Evolutionary conservation across 106 monocot species (phyloP).

Genomic region (Ottelia alismoides): DNA sequence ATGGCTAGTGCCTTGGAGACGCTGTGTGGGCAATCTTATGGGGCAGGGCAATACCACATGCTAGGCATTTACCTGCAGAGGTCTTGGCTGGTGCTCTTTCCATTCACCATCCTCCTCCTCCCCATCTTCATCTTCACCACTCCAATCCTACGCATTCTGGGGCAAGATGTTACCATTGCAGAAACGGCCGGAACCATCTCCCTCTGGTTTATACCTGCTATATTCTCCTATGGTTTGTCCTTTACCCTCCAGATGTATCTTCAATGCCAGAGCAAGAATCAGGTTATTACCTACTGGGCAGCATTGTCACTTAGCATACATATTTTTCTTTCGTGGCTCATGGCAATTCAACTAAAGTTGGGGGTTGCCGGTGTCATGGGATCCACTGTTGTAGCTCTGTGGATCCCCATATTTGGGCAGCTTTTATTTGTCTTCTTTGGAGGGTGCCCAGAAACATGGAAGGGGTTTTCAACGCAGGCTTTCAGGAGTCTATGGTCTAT

Average conservation of each 20-base stretch:
- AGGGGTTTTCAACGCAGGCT: slow-evolving; percentile 13
- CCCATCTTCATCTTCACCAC: slow-evolving; percentile 48
- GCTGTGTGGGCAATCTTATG: slow-evolving; percentile 55
- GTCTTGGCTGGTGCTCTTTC: slow-evolving; percentile 43
- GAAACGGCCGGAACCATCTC: slow-evolving; percentile 38
- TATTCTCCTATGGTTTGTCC: slow-evolving; percentile 33
- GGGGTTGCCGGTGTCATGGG: slow-evolving; percentile 43
- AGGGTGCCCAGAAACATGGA: slow-evolving; percentile 27
- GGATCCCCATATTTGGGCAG: slow-evolving; percentile 63
- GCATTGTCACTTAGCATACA: slow-evolving; percentile 26
- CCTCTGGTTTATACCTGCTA: slow-evolving; percentile 47
- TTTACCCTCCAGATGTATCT: slow-evolving; percentile 80
- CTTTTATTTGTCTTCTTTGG: slow-evolving; percentile 34
- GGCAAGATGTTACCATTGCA: slow-evolving; percentile 41
- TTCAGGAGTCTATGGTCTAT: slow-evolving; percentile 19
- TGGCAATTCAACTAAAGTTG: slow-evolving; percentile 16
- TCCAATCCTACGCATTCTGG: slow-evolving; percentile 38
- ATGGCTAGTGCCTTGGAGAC: slow-evolving; percentile 68
- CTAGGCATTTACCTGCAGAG: slow-evolving; percentile 61
- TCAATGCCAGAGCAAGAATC: slow-evolving; percentile 67
- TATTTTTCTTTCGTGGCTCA: slow-evolving; percentile 37
- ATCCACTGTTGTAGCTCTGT: slow-evolving; percentile 35
- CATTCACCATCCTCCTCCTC: slow-evolving; percentile 12
- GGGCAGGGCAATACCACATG: slow-evolving; percentile 57
- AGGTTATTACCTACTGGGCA: slow-evolving; percentile 36